Conservation (phyloP, 2,329 filamentous ascomycete genomes). For the Paracoccidioides lutzii region DNA sequence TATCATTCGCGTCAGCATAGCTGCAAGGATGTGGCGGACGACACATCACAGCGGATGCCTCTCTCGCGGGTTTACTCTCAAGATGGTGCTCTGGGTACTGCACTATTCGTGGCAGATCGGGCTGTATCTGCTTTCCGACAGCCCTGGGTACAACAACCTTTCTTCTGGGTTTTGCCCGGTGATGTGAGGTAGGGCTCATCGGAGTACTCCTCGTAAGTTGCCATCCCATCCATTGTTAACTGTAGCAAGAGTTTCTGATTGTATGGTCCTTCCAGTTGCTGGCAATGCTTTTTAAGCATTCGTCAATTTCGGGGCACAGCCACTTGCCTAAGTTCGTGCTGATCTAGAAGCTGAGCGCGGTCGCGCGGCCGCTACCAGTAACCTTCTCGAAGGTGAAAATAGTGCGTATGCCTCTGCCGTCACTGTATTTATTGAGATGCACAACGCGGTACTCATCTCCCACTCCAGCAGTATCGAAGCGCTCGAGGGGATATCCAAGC, state of each 20-base stretch:
- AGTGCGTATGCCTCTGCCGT: not conserved
- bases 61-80: not conserved
- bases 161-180: not conserved
- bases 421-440: not conserved
- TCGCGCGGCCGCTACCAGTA: not conserved
- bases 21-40: not conserved
- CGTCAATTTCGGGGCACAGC: not conserved
- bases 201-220: not conserved
- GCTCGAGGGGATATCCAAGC: slow-evolving; percentile 1
- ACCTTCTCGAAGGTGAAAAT: not conserved
- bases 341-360: not conserved
- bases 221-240: not conserved
- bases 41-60: not conserved
- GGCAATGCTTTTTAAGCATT: not conserved
- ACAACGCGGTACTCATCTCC: not conserved
- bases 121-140: not conserved
- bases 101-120: not conserved
- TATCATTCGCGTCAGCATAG: not conserved
- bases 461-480: not conserved
- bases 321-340: not conserved
- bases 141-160: not conserved
- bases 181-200: not conserved
- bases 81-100: not conserved
- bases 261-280: not conserved
- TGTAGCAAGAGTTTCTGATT: not conserved